A percentile compares a stretch with the other conserved stretches of the same genome.
phyloP scores from a whole-genome alignment of 2,329 filamentous ascomycete species.

The Pyrenophora tritici-repentis region DNA sequence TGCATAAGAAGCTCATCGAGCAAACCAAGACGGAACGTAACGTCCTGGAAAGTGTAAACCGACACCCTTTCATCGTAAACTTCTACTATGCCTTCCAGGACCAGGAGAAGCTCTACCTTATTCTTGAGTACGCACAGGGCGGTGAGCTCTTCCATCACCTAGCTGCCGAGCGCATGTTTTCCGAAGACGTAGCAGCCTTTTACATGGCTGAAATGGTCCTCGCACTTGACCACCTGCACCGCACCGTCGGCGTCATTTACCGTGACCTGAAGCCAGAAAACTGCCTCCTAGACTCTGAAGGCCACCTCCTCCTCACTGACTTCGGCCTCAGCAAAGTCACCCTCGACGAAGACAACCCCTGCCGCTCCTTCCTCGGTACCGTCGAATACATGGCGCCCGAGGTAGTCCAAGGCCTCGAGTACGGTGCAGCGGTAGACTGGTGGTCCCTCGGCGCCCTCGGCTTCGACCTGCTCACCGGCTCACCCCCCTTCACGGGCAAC shows the following conservation, averaged over 20 bases:
- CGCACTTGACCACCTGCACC: slow-evolving; percentile 90
- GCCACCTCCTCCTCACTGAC: slow-evolving; percentile 92
- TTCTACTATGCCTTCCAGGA: slow-evolving; percentile 98
- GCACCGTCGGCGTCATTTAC: slow-evolving; percentile 91
- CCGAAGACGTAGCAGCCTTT: slow-evolving; percentile 85
- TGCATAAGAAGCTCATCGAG: slow-evolving; percentile 94
- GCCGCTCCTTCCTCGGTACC: slow-evolving; percentile 90
- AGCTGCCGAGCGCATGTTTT: slow-evolving; percentile 91
- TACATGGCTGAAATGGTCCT: slow-evolving; percentile 99
- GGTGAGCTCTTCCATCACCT: slow-evolving; percentile 97
- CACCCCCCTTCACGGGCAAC: slow-evolving; percentile 85
- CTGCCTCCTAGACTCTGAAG: slow-evolving; percentile 87
- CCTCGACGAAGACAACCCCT: slow-evolving; percentile 70
- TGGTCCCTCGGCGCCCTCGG: slow-evolving; percentile 95
- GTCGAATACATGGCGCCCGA: slow-evolving; percentile 99
- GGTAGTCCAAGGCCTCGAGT: slow-evolving; percentile 83
- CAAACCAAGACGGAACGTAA: slow-evolving; percentile 96
- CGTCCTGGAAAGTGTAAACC: slow-evolving; percentile 93
- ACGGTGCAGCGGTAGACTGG: slow-evolving; percentile 96
- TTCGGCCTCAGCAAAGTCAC: slow-evolving; percentile 97
- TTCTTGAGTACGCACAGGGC: slow-evolving; percentile 95
- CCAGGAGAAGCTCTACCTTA: slow-evolving; percentile 94
- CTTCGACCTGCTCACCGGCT: slow-evolving; percentile 89
- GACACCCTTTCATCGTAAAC: slow-evolving; percentile 97
- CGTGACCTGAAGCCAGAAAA: slow-evolving; percentile 98